Base-by-base conservation (phyloP, 2,329 filamentous ascomycete species). In the Botryotinia narcissicola region DNA sequence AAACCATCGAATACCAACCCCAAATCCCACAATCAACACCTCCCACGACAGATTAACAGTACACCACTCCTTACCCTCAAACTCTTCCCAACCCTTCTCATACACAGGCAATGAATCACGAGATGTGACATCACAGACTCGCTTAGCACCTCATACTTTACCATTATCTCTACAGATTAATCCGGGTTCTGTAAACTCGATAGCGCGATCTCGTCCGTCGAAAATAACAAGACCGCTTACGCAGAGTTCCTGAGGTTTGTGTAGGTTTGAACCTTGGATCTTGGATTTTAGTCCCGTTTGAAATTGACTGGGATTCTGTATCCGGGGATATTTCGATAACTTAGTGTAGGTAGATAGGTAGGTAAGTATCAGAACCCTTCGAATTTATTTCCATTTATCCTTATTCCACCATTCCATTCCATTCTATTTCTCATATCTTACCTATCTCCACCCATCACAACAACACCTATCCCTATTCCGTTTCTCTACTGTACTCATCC, bases 181-280 rank as follows among this genome's bases (percentile, higher is more conserved):
- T 8, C n/a, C 51, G 0, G 16, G 51, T 2, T 54, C 25, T n/a
- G 3, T 7, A 20, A n/a, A 16, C 5, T 6, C 48, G 14, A 12
- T 25, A n/a, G 7, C 51, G 14, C 7, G n/a, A n/a, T 8, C 51
- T 57, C 51, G n/a, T 1, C 3, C 1, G 7, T 18, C n/a, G 51
- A 57, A 18, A 29, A 9, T 57, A 32, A 57, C 51, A 18, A 57
- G 51, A 57, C 51, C 51, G n/a, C 16, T 57, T 29, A 29, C n/a
- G 12, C 51, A 57, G n/a, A 57, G 51, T 29, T 29, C 51, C 3
- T 57, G 51, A 57, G 14, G 4, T 16, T 29, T 8, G 14, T 18
- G n/a, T 57, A n/a, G 6, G 3, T 9, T 29, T 29, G 51, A 2
- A 40, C 2, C 37, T 9, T 40, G 37, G 37, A 40, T 40, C 37